Percentiles rank a stretch among this genome's conserved stretches.
These are phyloP conservation scores for Ustilago loliicola DNA, from an alignment of 1,284 basidiomycete genomes.

Conservation along the genomic window DNA sequence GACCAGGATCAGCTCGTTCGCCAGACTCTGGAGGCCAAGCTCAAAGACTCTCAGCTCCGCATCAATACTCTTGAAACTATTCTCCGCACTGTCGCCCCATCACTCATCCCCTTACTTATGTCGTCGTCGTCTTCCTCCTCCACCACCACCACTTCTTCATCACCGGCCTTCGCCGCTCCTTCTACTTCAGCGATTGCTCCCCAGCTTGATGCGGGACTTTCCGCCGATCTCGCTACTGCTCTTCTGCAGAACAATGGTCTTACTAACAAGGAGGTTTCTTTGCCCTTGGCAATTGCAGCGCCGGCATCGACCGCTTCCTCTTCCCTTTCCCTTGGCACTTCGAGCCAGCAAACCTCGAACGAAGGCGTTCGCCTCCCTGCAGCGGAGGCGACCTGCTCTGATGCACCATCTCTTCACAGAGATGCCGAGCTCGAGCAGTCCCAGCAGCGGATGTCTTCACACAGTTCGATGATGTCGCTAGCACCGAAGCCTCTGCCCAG, in stretches of 20 bases:
- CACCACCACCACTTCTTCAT: conserved; percentile 13
- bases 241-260: conserved; percentile 35
- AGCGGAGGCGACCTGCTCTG: conserved; percentile 67
- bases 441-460: conserved; percentile 66
- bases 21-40: conserved; percentile 43
- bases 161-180: conserved; percentile 29
- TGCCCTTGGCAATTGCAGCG: conserved; percentile 56
- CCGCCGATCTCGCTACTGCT: conserved; percentile 33
- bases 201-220: conserved; percentile 35
- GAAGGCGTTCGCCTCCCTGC: conserved; percentile 68
- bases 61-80: conserved; percentile 56
- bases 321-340: conserved; percentile 31
- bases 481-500: conserved; percentile 14
- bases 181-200: conserved; percentile 30
- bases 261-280: conserved; percentile 37
- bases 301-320: conserved; percentile 55
- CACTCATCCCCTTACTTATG: conserved; percentile 33
- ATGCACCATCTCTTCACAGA: conserved; percentile 36
- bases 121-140: conserved; percentile 33
- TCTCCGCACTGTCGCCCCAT: conserved; percentile 45
- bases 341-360: conserved; percentile 36
- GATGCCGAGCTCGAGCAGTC: conserved; percentile 56
- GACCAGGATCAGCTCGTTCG: conserved; percentile 31
- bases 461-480: conserved; percentile 36
- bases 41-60: conserved; percentile 47